Evolutionary conservation across 2,329 filamentous ascomycete species (phyloP), one percentile per base, ranked within the genome.

Genomic region (Nectriaceae sp.): DNA sequence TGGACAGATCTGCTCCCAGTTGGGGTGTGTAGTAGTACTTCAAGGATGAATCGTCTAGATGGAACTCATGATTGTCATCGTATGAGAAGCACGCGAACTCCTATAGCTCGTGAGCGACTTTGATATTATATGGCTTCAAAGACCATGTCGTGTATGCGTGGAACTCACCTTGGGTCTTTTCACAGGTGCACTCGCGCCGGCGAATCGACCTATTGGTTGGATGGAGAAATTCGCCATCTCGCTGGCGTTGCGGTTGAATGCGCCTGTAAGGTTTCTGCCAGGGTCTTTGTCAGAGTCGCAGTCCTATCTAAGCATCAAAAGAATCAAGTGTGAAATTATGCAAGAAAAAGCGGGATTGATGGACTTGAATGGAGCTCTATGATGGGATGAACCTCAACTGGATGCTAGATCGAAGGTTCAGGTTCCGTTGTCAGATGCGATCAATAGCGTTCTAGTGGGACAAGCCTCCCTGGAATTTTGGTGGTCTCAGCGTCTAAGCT

Each of bases 71-170:
- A 21, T 91, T 75, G 38, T 91, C 83, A 66, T 97, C 90, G 70
- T 94, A 97, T 8, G 93, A 97, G 72, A 97, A 99, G 70, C 80
- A 90, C 4, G 93, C 82, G 56, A 99, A 89, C 75, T 99, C 94
- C 87, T 93, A 31, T 4, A 5, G 16, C 4, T 4, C 44, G 21
- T 59, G 19, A 60, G 56, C 11, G 24, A 35, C 21, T 8, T 11
- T 18, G 13, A 3, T 6, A 40, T 21, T 26, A 39, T 6, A 26
- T 11, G 15, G 11, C 5, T 3, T 29, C n/a, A 11, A 20, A 16
- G 15, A 36, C 4, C 21, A 26, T 11, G 15, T 21, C 29, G 16
- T 24, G 33, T 20, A 4, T 36, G 10, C 13, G 18, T 26, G 38
- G 16, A 20, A 56, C 71, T 61, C 70, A 88, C 88, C 74, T 82